A percentile compares a stretch with the other conserved stretches of the same genome.
phyloP scores from a whole-genome alignment of 352 stramenopile species.

The Pythium dissimile region DNA sequence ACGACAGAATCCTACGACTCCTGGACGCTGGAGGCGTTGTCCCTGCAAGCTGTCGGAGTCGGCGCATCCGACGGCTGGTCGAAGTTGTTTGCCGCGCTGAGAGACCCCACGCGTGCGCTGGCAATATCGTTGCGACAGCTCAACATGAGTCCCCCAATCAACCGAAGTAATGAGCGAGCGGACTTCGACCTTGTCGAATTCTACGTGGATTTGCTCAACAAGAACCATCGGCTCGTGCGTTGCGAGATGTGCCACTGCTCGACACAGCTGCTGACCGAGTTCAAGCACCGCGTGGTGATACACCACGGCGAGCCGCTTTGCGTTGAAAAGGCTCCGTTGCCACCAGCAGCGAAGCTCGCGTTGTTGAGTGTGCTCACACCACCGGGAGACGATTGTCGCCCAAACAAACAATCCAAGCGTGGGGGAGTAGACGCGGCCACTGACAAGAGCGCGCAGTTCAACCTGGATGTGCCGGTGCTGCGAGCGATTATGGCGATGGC shows the following conservation, averaged over 20 bases:
- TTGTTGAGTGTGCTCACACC: constrained; percentile 9
- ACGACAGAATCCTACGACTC: background rate
- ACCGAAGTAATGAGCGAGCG: background rate
- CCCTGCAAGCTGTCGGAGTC: background rate
- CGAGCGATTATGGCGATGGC: constrained; percentile 10
- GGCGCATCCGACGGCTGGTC: background rate
- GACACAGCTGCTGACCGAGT: background rate
- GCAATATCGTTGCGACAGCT: constrained; percentile 2
- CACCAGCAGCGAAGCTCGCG: background rate
- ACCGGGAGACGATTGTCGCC: background rate
- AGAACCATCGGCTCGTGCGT: constrained; percentile 1
- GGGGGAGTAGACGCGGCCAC: background rate
- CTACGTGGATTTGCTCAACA: constrained; percentile 3
- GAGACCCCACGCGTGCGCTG: background rate
- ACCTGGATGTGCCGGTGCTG: background rate
- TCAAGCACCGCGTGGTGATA: constrained; percentile 1
- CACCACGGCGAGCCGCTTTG: constrained; percentile 10
- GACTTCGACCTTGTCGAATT: background rate
- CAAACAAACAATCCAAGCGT: background rate
- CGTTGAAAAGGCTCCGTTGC: background rate
- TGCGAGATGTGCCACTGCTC: background rate
- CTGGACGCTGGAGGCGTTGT: constrained; percentile 5
- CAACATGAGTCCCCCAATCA: background rate
- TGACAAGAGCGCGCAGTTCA: background rate
- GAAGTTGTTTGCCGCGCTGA: background rate